These are phyloP conservation scores for Populus pruinosa DNA, from an alignment of 345 rosid species.

Conservation along the genomic window DNA sequence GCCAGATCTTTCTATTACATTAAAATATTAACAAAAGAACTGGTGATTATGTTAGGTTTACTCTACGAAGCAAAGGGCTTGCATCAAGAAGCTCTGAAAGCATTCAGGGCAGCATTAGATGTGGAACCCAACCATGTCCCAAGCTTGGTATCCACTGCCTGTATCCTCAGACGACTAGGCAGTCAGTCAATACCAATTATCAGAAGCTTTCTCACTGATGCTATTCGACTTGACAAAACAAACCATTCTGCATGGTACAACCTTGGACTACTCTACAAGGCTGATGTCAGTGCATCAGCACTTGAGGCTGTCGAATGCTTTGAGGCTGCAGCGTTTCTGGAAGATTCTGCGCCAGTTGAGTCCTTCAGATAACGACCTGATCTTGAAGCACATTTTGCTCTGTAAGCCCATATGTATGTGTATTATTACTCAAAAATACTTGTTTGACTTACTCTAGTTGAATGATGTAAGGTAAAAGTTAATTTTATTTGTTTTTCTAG, in stretches of 20 bases:
- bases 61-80: constrained; percentile 49
- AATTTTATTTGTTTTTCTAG: neutral
- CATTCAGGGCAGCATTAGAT: constrained; percentile 49
- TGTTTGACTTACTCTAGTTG: neutral
- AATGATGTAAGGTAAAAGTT: no score
- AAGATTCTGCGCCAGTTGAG: constrained; percentile 67
- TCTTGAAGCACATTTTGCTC: neutral
- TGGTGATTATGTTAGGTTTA: constrained; percentile 38
- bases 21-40: neutral
- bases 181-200: constrained; percentile 33
- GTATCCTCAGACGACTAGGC: constrained; percentile 43
- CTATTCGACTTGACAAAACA: constrained; percentile 54
- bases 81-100: constrained; percentile 53
- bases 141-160: constrained; percentile 66
- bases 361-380: constrained; percentile 53
- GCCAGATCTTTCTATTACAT: neutral
- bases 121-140: constrained; percentile 62
- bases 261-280: constrained; percentile 55
- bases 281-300: constrained; percentile 32
- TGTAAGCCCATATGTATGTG: neutral
- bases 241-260: constrained; percentile 72
- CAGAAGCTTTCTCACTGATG: constrained; percentile 67
- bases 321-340: constrained; percentile 56
- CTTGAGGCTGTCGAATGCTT: constrained; percentile 65
- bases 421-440: neutral